Evolutionary conservation across 441 rosid species (phyloP).

Genomic region (Erodium moschatum): DNA sequence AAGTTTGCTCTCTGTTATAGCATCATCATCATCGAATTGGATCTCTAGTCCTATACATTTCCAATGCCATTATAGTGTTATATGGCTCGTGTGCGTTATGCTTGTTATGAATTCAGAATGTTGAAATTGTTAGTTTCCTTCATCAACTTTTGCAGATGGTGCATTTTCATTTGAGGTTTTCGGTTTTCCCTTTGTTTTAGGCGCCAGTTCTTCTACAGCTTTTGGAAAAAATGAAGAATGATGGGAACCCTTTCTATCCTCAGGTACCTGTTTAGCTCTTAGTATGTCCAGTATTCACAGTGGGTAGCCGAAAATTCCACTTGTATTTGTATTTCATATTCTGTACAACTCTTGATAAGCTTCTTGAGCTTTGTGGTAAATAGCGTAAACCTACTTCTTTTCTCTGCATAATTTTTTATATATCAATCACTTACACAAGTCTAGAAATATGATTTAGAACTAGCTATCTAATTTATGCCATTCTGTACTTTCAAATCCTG

Average conservation of each 20-base stretch:
- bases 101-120: background rate
- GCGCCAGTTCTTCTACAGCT: conserved; percentile 57
- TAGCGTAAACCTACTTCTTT: background rate
- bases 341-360: background rate
- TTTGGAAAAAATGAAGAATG: conserved; percentile 53
- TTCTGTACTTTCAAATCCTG: conserved; percentile 3
- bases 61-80: background rate
- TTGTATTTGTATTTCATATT: background rate
- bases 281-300: background rate
- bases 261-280: conserved; percentile 39
- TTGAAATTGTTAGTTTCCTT: background rate
- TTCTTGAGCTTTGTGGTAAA: background rate
- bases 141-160: too few relatives aligned
- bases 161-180: background rate
- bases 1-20: background rate
- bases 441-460: background rate
- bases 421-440: background rate
- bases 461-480: conserved; percentile 8
- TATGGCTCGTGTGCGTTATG: background rate
- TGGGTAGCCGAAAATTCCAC: background rate
- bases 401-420: background rate
- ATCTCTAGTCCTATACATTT: background rate
- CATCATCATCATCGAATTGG: background rate
- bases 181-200: conserved; percentile 24
- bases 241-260: conserved; percentile 44